Percentiles rank a stretch among this genome's conserved stretches.
These are phyloP conservation scores for Parachlorella kessleri DNA, from an alignment of 139 green algal species.

Conservation along the genomic window DNA sequence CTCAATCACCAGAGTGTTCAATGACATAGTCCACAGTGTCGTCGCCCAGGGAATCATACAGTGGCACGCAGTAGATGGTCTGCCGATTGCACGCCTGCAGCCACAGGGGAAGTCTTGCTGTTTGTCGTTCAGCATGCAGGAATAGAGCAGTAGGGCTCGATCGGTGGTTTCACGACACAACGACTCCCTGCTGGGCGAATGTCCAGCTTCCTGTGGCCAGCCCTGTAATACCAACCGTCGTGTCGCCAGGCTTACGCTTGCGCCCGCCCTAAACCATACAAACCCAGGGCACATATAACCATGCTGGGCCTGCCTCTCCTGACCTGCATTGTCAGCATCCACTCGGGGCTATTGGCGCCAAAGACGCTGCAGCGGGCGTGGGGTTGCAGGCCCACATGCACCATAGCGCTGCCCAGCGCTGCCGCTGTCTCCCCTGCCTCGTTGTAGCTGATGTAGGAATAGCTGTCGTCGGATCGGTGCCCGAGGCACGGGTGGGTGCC, in stretches of 20 bases:
- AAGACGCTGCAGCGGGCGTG: constrained; percentile 67
- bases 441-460: constrained; percentile 45
- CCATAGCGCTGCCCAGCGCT: constrained; percentile 45
- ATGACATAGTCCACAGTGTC: constrained; percentile 90
- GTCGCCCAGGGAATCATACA: constrained; percentile 95
- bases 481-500: constrained; percentile 54
- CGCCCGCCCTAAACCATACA: no score
- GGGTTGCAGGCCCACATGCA: constrained; percentile 37
- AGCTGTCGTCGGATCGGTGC: neutral
- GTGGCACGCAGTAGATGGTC: constrained; percentile 83
- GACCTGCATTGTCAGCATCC: constrained; percentile 95
- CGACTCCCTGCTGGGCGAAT: neutral
- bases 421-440: constrained; percentile 35
- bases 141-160: neutral
- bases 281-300: neutral
- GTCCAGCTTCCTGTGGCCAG: neutral
- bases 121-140: no score
- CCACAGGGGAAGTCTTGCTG: no score
- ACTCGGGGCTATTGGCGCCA: constrained; percentile 86
- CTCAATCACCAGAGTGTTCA: constrained; percentile 69
- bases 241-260: no score
- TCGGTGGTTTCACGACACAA: no score
- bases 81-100: constrained; percentile 94
- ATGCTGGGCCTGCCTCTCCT: neutral
- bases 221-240: no score